These are phyloP conservation scores for Ganoderma meredithae DNA, from an alignment of 1,284 basidiomycete genomes.

Conservation along the genomic window DNA sequence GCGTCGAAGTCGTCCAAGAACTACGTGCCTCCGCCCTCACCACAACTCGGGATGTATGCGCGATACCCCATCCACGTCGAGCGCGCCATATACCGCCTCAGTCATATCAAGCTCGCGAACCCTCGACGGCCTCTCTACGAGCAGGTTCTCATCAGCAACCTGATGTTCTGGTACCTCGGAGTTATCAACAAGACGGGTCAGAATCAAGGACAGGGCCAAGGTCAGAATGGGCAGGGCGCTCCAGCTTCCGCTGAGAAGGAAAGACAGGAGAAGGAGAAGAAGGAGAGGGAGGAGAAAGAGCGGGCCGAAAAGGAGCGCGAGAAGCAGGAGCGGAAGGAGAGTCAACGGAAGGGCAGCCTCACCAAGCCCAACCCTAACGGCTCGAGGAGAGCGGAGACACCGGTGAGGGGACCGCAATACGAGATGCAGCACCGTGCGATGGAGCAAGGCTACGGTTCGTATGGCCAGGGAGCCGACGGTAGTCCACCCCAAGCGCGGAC, in stretches of 20 bases:
- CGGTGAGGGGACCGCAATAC: constrained; percentile 89
- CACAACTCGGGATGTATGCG: constrained; percentile 71
- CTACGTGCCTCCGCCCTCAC: constrained; percentile 66
- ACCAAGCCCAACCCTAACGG: constrained; percentile 63
- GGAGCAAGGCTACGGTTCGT: constrained; percentile 77
- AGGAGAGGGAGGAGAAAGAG: constrained; percentile 53
- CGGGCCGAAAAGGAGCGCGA: constrained; percentile 54
- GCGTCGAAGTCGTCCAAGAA: constrained; percentile 81
- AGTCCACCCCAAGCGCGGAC: constrained; percentile 28
- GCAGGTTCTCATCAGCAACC: constrained; percentile 97
- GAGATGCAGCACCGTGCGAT: constrained; percentile 93
- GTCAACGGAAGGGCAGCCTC: constrained; percentile 50
- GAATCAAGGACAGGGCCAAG: constrained; percentile 42
- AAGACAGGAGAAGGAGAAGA: constrained; percentile 53
- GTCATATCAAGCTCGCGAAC: constrained; percentile 98
- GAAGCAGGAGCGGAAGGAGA: constrained; percentile 54
- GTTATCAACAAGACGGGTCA: constrained; percentile 88
- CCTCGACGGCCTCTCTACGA: constrained; percentile 96
- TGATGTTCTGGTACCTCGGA: constrained; percentile 99
- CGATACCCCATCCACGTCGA: constrained; percentile 99
- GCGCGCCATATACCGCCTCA: constrained; percentile 95
- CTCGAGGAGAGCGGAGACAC: constrained; percentile 80
- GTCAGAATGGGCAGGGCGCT: constrained; percentile 22
- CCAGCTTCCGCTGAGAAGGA: constrained; percentile 46
- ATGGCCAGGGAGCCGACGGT: constrained; percentile 28